Conservation (phyloP, 1,284 basidiomycete species). For the Tetrapyrgos nigripes region DNA sequence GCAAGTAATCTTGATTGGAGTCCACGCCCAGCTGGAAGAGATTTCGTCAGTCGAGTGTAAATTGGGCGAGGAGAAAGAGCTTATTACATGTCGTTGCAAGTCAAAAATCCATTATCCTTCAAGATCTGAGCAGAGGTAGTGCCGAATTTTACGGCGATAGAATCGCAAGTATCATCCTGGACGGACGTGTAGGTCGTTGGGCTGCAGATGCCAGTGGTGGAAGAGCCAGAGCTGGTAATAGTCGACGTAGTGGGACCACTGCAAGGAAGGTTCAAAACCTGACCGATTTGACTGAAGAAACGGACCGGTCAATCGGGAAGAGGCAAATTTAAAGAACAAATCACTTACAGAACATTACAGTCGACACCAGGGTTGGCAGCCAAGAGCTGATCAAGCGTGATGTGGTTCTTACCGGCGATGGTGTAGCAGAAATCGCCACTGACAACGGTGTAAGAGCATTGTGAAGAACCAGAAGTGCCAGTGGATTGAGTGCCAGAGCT, state of each 20-base stretch:
- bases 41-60: not conserved
- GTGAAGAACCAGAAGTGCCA: not conserved
- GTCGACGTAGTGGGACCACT: not conserved
- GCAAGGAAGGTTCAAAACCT: not conserved
- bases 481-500: not conserved
- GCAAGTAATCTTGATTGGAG: not conserved
- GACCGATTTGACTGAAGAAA: not conserved
- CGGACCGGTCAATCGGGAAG: not conserved
- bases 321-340: not conserved
- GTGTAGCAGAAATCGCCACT: not conserved
- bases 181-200: not conserved
- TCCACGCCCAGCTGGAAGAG: not conserved
- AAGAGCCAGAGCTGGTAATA: not conserved
- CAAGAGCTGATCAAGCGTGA: constrained; percentile 7
- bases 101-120: constrained; percentile 1
- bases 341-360: not conserved
- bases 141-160: constrained; percentile 1
- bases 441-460: not conserved
- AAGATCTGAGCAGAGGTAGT: constrained; percentile 5
- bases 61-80: too few species aligned
- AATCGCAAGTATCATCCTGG: not conserved
- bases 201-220: not conserved
- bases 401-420: constrained; percentile 1
- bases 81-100: constrained; percentile 1
- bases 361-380: constrained; percentile 9